Percentiles rank a stretch among this genome's conserved stretches.
Evolutionary conservation across 2,329 filamentous ascomycete species (phyloP).

Genomic region (Aureobasidium mangrovei): DNA sequence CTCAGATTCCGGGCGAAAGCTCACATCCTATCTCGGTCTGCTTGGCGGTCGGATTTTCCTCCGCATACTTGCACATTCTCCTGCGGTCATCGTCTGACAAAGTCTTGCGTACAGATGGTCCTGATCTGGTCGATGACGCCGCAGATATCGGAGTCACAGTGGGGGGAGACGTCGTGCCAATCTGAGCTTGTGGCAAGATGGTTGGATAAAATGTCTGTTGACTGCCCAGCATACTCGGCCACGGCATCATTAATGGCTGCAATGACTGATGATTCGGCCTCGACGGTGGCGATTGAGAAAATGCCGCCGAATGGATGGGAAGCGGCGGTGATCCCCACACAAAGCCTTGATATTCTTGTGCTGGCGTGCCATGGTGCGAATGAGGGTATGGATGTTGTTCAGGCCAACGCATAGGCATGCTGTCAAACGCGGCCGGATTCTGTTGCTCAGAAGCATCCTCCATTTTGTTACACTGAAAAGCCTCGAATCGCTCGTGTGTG

Average conservation of each 20-base stretch:
- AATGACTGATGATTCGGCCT: constrained; percentile 47
- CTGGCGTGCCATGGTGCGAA: constrained; percentile 59
- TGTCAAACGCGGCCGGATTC: constrained; percentile 34
- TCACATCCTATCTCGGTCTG: constrained; percentile 91
- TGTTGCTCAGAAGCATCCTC: constrained; percentile 32
- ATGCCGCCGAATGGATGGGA: constrained; percentile 44
- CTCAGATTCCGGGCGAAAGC: constrained; percentile 23
- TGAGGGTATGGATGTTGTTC: constrained; percentile 39
- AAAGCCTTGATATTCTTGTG: constrained; percentile 58
- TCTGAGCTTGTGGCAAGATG: constrained; percentile 46
- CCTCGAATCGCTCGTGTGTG: neutral
- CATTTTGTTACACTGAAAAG: constrained; percentile 11
- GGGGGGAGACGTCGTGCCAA: constrained; percentile 40
- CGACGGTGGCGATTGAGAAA: constrained; percentile 48
- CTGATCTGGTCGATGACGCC: constrained; percentile 36
- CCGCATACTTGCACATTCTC: constrained; percentile 87
- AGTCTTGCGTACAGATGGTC: constrained; percentile 49
- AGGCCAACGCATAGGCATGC: constrained; percentile 36
- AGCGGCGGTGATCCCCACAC: constrained; percentile 56
- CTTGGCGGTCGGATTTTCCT: constrained; percentile 81
- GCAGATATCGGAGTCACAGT: constrained; percentile 43
- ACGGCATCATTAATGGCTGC: constrained; percentile 67
- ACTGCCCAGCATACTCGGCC: constrained; percentile 76
- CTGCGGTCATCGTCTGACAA: constrained; percentile 84
- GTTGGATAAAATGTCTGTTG: constrained; percentile 55